A percentile compares a stretch with the other conserved stretches of the same genome.
Conservation (phyloP, 2,329 filamentous ascomycete species). For the Sporothrix euskadiensis region DNA sequence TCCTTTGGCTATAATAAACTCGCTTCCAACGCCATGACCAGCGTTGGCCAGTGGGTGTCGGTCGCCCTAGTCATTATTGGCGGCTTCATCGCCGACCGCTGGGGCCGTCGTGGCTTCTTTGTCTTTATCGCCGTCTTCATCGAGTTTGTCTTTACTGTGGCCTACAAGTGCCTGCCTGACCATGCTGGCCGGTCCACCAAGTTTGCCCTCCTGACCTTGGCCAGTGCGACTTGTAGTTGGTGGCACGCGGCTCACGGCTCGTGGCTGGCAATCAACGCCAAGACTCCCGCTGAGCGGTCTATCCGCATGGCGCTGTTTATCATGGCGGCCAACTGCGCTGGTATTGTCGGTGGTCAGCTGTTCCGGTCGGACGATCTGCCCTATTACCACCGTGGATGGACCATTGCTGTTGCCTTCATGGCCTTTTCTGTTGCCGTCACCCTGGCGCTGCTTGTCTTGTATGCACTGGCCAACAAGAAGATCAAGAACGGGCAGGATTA, state of each 20-base stretch:
- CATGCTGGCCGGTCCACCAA: slow-evolving; percentile 23
- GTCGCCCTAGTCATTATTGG: slow-evolving; percentile 40
- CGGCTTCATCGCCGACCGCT: slow-evolving; percentile 26
- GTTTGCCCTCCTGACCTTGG: slow-evolving; percentile 31
- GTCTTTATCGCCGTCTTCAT: slow-evolving; percentile 28
- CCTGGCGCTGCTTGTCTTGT: slow-evolving; percentile 6
- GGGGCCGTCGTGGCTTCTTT: slow-evolving; percentile 30
- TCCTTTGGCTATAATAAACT: slow-evolving; percentile 54
- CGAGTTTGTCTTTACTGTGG: slow-evolving; percentile 33
- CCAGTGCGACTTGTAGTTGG: slow-evolving; percentile 32
- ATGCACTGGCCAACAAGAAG: slow-evolving; percentile 7
- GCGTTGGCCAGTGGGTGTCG: slow-evolving; percentile 57
- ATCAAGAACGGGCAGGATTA: background rate
- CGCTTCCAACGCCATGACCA: slow-evolving; percentile 54
- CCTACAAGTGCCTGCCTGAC: slow-evolving; percentile 32
- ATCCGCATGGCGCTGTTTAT: slow-evolving; percentile 47
- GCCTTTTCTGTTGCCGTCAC: slow-evolving; percentile 17
- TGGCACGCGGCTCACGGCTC: slow-evolving; percentile 35
- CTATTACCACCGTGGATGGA: slow-evolving; percentile 51
- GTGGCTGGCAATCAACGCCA: slow-evolving; percentile 30
- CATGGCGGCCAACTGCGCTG: slow-evolving; percentile 62
- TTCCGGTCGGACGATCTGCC: slow-evolving; percentile 56
- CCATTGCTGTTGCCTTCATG: slow-evolving; percentile 28
- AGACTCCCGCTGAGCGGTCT: slow-evolving; percentile 12
- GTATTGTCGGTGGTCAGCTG: slow-evolving; percentile 62